A percentile compares a stretch with the other conserved stretches of the same genome.
These are phyloP conservation scores for Xylaria bambusicola DNA, from an alignment of 495 filamentous ascomycete genomes.

Conservation along the genomic window DNA sequence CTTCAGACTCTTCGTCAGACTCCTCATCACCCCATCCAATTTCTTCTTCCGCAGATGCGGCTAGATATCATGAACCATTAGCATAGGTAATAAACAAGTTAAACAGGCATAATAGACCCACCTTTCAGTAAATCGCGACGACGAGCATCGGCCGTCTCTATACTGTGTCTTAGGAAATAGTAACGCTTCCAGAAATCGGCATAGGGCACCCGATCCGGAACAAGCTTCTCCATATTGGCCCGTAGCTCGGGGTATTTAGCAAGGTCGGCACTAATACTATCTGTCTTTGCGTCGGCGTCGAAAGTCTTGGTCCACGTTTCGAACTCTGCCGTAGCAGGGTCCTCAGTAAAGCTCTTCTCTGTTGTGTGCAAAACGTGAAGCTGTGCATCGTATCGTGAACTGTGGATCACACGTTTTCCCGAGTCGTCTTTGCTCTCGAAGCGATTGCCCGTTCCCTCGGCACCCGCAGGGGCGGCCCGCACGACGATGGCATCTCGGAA, in stretches of 20 bases:
- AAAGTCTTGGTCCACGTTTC: slow-evolving; percentile 74
- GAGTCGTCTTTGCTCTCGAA: slow-evolving; percentile 92
- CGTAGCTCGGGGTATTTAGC: slow-evolving; percentile 88
- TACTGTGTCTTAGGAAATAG: slow-evolving; percentile 90
- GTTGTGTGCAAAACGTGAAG: slow-evolving; percentile 91
- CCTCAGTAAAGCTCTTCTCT: slow-evolving; percentile 79
- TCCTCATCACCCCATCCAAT: slow-evolving; percentile 73
- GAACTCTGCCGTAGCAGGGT: slow-evolving; percentile 75
- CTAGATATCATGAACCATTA: slow-evolving; percentile 44
- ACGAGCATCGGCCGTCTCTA: slow-evolving; percentile 93
- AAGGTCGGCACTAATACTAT: slow-evolving; percentile 77
- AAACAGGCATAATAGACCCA: slow-evolving; percentile 40
- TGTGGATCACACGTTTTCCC: slow-evolving; percentile 88
- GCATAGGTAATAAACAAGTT: slow-evolving; percentile 15
- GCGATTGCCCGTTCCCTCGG: slow-evolving; percentile 56
- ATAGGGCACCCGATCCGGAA: slow-evolving; percentile 88
- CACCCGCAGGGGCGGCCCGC: slow-evolving; percentile 55
- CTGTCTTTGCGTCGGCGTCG: slow-evolving; percentile 80
- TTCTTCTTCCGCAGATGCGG: slow-evolving; percentile 69
- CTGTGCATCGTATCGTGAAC: slow-evolving; percentile 92
- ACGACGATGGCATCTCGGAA: slow-evolving; percentile 89
- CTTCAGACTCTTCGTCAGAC: slow-evolving; percentile 15
- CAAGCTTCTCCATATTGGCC: slow-evolving; percentile 90
- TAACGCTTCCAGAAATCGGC: slow-evolving; percentile 91
- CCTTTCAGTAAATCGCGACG: slow-evolving; percentile 90